Evolutionary conservation across 495 filamentous ascomycete genomes (phyloP).

Genomic region (Paragyromitra xinjiangensis): DNA sequence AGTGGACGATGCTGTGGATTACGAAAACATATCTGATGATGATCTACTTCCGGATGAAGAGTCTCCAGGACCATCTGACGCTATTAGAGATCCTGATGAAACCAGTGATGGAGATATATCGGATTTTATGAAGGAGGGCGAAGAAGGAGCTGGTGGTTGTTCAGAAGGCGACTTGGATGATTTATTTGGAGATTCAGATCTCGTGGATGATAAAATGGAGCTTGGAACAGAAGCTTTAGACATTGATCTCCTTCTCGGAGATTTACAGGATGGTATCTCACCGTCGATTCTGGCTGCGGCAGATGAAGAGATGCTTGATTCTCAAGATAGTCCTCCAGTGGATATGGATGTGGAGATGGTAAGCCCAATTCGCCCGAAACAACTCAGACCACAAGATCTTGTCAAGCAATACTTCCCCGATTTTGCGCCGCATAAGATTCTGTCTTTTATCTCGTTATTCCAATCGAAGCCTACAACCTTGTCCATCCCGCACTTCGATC

Average conservation of each 20-base stretch:
- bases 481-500: slow-evolving; percentile 74
- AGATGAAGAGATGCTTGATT: slow-evolving; percentile 57
- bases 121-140: slow-evolving; percentile 27
- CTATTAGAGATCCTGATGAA: not conserved
- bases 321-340: slow-evolving; percentile 15
- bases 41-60: slow-evolving; percentile 75
- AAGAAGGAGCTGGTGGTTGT: slow-evolving; percentile 60
- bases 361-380: slow-evolving; percentile 18
- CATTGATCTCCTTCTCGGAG: slow-evolving; percentile 9
- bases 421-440: slow-evolving; percentile 51
- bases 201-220: slow-evolving; percentile 55
- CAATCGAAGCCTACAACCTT: slow-evolving; percentile 72
- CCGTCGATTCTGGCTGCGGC: not conserved
- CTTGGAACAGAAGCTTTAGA: slow-evolving; percentile 63
- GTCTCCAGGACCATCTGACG: not conserved
- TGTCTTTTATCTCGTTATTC: slow-evolving; percentile 65
- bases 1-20: slow-evolving; percentile 83
- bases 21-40: slow-evolving; percentile 81
- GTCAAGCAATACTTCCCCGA: slow-evolving; percentile 51
- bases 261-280: slow-evolving; percentile 9
- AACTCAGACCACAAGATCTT: slow-evolving; percentile 55
- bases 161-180: slow-evolving; percentile 65
- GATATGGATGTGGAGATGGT: slow-evolving; percentile 27
- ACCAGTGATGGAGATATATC: slow-evolving; percentile 47
- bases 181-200: slow-evolving; percentile 60